These are phyloP conservation scores for Protomyces macrosporus DNA, from an alignment of 1,139 yeast species.

Conservation along the genomic window DNA sequence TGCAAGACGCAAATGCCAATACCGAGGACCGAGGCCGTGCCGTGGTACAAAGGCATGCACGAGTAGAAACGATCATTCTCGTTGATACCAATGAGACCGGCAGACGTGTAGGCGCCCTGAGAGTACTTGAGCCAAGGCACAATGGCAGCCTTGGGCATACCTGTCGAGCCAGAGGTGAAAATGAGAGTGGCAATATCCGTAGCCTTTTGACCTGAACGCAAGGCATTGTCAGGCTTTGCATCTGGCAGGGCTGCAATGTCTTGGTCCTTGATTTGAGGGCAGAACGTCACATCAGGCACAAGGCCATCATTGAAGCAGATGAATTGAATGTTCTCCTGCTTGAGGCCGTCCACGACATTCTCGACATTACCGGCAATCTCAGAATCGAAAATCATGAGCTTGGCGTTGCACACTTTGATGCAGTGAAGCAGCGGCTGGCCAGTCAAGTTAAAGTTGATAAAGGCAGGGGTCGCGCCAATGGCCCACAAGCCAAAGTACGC, in stretches of 20 bases:
- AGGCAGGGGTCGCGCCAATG: constrained; percentile 23
- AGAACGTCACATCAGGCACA: not conserved
- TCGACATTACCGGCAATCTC: constrained; percentile 55
- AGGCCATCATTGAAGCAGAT: not conserved
- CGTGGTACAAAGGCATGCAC: constrained; percentile 93
- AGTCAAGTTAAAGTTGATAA: constrained; percentile 50
- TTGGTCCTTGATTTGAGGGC: not conserved
- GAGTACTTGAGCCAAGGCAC: constrained; percentile 78
- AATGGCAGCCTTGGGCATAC: constrained; percentile 89
- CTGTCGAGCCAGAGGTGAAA: constrained; percentile 93
- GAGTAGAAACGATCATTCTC: constrained; percentile 62
- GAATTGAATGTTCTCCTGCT: not conserved
- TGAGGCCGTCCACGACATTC: constrained; percentile 50
- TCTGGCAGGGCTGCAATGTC: constrained; percentile 1
- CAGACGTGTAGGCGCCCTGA: constrained; percentile 65
- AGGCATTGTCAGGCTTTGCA: constrained; percentile 35
- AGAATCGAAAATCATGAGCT: constrained; percentile 68
- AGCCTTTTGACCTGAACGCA: constrained; percentile 33
- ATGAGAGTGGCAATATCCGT: constrained; percentile 62
- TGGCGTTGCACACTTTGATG: constrained; percentile 59
- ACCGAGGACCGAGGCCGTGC: constrained; percentile 78
- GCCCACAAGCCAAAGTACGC: constrained; percentile 16
- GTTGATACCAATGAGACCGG: constrained; percentile 63
- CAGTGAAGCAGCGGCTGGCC: constrained; percentile 78
- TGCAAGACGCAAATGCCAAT: constrained; percentile 38